Evolutionary conservation across 2,329 filamentous ascomycete species (phyloP).

Genomic region (Zopfia rhizophila): DNA sequence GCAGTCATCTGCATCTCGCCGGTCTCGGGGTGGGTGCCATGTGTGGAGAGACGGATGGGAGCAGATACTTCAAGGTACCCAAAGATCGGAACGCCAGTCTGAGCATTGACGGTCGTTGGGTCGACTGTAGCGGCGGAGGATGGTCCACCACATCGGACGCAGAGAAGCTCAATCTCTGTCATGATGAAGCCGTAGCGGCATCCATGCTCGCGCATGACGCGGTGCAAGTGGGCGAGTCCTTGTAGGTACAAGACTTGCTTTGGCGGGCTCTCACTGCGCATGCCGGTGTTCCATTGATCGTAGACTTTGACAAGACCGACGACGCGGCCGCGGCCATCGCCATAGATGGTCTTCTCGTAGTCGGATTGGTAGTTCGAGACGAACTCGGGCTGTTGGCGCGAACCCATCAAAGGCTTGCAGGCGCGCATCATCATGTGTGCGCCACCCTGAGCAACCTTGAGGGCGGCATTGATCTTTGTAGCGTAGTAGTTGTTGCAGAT

Average conservation of each 20-base stretch:
- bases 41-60: conserved; percentile 64
- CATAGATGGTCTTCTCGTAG: conserved; percentile 59
- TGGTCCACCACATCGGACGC: conserved; percentile 79
- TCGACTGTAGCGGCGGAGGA: conserved; percentile 40
- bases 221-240: conserved; percentile 85
- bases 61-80: conserved; percentile 83
- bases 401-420: conserved; percentile 47
- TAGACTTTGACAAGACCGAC: conserved; percentile 91
- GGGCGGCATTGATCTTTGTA: conserved; percentile 85
- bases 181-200: conserved; percentile 97
- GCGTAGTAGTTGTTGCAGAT: conserved; percentile 83
- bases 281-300: conserved; percentile 93
- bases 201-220: conserved; percentile 91
- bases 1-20: conserved; percentile 70
- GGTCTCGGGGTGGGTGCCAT: conserved; percentile 44
- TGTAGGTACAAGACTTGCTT: conserved; percentile 90
- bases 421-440: conserved; percentile 66
- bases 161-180: conserved; percentile 93
- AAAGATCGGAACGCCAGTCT: conserved; percentile 76
- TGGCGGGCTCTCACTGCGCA: conserved; percentile 85
- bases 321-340: conserved; percentile 67
- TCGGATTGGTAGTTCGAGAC: conserved; percentile 70
- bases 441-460: conserved; percentile 77
- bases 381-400: conserved; percentile 71
- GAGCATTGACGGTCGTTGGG: conserved; percentile 50